A percentile compares a stretch with the other conserved stretches of the same genome.
phyloP scores from a whole-genome alignment of 2,329 filamentous ascomycete species.

The Didymellaceae sp. region DNA sequence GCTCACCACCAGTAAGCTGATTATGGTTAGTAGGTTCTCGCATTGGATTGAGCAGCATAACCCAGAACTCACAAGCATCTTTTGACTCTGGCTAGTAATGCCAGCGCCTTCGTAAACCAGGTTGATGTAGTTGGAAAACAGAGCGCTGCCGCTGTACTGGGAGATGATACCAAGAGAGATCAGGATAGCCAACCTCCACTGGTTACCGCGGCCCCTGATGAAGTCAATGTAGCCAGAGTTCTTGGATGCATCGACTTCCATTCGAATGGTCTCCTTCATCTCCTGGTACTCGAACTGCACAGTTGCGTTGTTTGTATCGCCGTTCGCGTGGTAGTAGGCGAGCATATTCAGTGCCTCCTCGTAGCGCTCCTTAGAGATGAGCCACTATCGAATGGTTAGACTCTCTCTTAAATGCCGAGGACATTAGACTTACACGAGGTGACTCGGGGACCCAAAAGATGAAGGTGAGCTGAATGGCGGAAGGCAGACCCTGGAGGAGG shows the following conservation, averaged over 20 bases:
- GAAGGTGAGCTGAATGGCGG: slow-evolving; percentile 50
- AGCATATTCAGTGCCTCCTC: slow-evolving; percentile 68
- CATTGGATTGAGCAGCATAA: too few relatives aligned
- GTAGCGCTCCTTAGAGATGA: slow-evolving; percentile 68
- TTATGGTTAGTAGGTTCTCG: slow-evolving; percentile 11
- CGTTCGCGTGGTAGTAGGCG: slow-evolving; percentile 68
- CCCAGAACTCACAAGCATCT: slow-evolving; percentile 50
- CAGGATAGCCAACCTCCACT: slow-evolving; percentile 68
- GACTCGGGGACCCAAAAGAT: slow-evolving; percentile 59
- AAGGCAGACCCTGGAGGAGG: slow-evolving; percentile 57
- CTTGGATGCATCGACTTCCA: slow-evolving; percentile 60
- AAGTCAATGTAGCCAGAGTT: slow-evolving; percentile 67
- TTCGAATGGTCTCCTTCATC: slow-evolving; percentile 67
- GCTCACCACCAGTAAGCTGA: slow-evolving; percentile 46
- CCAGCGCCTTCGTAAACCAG: slow-evolving; percentile 67
- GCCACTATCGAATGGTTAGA: slow-evolving; percentile 37
- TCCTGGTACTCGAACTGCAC: slow-evolving; percentile 72
- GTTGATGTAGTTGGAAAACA: slow-evolving; percentile 72
- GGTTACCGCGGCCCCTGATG: slow-evolving; percentile 67
- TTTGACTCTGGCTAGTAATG: slow-evolving; percentile 55
- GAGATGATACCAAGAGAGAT: slow-evolving; percentile 70
- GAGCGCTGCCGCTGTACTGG: slow-evolving; percentile 71
- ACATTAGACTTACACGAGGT: slow-evolving; percentile 43
- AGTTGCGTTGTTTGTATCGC: slow-evolving; percentile 63
- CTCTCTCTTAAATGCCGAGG: background rate